A percentile compares a stretch with the other conserved stretches of the same genome.
These are phyloP conservation scores for Rhodomyrtus tomentosa DNA, from an alignment of 345 rosid genomes.

Conservation along the genomic window DNA sequence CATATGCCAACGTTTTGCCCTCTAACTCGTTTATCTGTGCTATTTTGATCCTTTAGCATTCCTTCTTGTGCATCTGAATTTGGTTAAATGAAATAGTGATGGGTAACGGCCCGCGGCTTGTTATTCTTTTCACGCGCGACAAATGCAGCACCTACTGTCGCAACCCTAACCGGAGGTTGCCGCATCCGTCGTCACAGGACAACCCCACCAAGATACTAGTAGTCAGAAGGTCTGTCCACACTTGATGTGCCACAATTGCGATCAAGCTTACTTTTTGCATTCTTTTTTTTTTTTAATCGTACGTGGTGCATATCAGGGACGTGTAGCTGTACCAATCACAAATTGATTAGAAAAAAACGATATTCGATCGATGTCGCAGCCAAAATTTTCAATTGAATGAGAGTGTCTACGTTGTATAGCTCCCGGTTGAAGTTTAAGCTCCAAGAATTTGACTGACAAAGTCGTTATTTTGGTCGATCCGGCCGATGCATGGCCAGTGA, in stretches of 20 bases:
- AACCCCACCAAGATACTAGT: not conserved
- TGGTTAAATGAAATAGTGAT: not conserved
- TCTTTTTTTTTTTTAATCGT: too few relatives aligned
- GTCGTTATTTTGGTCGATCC: too few relatives aligned
- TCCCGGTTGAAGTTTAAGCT: too few relatives aligned
- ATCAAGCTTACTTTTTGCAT: not conserved
- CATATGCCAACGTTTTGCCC: not conserved
- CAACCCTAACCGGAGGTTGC: too few relatives aligned
- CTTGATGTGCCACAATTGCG: too few relatives aligned
- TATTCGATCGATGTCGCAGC: not conserved
- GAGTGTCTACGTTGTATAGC: not conserved
- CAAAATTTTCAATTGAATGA: not conserved
- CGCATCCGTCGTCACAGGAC: not conserved
- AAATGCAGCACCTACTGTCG: too few relatives aligned
- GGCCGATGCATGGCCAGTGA: not conserved
- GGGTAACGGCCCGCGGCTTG: too few relatives aligned
- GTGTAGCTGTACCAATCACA: not conserved
- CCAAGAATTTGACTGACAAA: too few relatives aligned
- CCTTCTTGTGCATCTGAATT: not conserved
- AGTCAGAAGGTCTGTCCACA: not conserved
- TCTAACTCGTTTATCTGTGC: not conserved
- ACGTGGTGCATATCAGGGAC: too few relatives aligned
- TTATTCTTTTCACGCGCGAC: too few relatives aligned
- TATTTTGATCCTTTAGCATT: not conserved
- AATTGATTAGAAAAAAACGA: not conserved